Conservation (phyloP, 2,329 filamentous ascomycete species). For the Hypoxylon sp. region DNA sequence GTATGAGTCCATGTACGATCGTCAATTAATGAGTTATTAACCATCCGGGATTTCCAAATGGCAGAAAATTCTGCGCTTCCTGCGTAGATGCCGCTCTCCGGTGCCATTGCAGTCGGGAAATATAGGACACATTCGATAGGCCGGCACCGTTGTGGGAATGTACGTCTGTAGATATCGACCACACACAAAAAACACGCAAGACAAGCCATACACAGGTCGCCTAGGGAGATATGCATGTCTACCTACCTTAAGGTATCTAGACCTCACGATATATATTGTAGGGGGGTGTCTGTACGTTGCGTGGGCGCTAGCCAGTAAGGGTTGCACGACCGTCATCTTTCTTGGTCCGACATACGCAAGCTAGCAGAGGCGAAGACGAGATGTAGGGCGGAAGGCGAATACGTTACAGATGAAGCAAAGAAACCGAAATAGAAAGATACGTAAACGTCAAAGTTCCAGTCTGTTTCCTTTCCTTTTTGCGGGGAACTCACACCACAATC, state of each 20-base stretch:
- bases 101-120: constrained; percentile 17
- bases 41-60: constrained; percentile 28
- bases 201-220: constrained; percentile 28
- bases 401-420: constrained; percentile 3
- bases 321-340: constrained; percentile 26
- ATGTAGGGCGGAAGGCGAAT: constrained; percentile 19
- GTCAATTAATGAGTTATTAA: constrained; percentile 30
- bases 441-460: constrained; percentile 10
- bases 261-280: constrained; percentile 24
- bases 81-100: not conserved
- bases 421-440: constrained; percentile 1
- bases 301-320: too few species aligned
- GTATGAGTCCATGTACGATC: constrained; percentile 21
- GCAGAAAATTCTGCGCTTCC: constrained; percentile 15
- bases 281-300: too few species aligned
- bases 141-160: constrained; percentile 1
- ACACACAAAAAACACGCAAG: constrained; percentile 13
- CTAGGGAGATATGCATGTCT: constrained; percentile 15
- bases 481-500: constrained; percentile 35
- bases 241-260: too few species aligned
- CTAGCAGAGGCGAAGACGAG: constrained; percentile 3
- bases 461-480: constrained; percentile 22
- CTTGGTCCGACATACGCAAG: constrained; percentile 22
- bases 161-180: constrained; percentile 16
- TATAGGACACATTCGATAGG: not conserved